Conservation (phyloP, 148 eudicot species). For the Diospyros lotus region DNA sequence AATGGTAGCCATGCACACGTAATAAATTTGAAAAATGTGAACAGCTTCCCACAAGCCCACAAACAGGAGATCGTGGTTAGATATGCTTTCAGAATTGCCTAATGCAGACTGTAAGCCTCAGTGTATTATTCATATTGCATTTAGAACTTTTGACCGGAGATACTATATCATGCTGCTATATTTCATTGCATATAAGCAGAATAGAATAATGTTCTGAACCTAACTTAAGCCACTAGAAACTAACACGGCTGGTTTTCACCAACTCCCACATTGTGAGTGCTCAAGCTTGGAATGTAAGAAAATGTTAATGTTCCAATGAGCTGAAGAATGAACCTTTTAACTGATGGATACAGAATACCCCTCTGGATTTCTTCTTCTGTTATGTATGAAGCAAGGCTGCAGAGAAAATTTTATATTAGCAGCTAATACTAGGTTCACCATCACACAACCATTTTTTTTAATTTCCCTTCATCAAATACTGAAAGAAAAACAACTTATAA, state of each 20-base stretch:
- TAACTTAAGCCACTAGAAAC: background rate
- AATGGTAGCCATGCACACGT: too few species aligned
- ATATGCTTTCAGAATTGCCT: background rate
- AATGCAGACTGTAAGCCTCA: background rate
- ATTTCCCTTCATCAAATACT: background rate
- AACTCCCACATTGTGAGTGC: background rate
- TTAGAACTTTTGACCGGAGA: background rate
- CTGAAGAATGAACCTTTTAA: slow-evolving; percentile 45
- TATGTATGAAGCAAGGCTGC: slow-evolving; percentile 96
- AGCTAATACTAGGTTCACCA: background rate
- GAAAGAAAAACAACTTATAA: background rate
- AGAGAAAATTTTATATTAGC: slow-evolving; percentile 6
- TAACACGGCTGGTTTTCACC: background rate
- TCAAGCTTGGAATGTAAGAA: background rate
- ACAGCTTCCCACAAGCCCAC: too few species aligned
- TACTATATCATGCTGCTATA: background rate
- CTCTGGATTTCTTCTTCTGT: slow-evolving; percentile 76
- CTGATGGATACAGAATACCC: slow-evolving; percentile 81
- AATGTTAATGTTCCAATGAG: background rate
- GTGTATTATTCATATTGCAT: too few species aligned
- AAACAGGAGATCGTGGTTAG: too few species aligned
- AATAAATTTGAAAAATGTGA: too few species aligned
- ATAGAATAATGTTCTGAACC: too few species aligned
- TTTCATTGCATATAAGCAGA: background rate
- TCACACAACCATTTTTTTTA: background rate